Conservation (phyloP, 306 rosid genomes). For the Corylus avellana region DNA sequence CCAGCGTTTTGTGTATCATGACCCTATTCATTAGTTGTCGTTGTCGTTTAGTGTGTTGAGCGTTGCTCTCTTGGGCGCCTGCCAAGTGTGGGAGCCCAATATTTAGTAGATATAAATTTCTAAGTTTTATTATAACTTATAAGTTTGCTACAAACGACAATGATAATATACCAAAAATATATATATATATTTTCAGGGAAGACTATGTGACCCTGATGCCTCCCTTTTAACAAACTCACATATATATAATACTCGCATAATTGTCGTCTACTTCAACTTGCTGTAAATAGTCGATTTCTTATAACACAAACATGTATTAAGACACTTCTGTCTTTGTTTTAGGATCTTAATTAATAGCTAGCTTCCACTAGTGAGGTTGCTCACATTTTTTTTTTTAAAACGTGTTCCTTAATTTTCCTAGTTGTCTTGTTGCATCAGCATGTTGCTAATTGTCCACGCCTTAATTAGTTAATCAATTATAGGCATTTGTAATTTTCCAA, state of each 20-base stretch:
- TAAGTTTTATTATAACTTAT: not conserved
- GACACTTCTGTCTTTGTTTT: not conserved
- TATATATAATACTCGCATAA: not conserved
- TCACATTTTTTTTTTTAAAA: not conserved
- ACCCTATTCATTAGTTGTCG: too few relatives aligned
- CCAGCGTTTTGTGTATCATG: too few relatives aligned
- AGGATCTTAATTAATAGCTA: not conserved
- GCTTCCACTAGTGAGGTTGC: too few relatives aligned
- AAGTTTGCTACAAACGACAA: not conserved
- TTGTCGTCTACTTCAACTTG: not conserved
- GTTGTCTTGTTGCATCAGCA: too few relatives aligned
- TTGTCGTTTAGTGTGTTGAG: too few relatives aligned
- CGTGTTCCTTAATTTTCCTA: not conserved
- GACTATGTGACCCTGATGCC: constrained; percentile 4
- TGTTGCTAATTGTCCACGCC: too few relatives aligned
- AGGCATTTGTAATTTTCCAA: too few relatives aligned
- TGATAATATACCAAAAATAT: not conserved
- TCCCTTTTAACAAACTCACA: constrained; percentile 22
- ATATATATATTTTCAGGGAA: not conserved
- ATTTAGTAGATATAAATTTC: too few relatives aligned
- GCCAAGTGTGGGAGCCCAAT: too few relatives aligned
- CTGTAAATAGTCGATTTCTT: not conserved
- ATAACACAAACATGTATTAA: not conserved
- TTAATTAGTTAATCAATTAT: too few relatives aligned
- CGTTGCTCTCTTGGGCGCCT: too few relatives aligned